Evolutionary conservation across 176 grass and related monocot genomes (phyloP).

Genomic region (Stipa capillata): DNA sequence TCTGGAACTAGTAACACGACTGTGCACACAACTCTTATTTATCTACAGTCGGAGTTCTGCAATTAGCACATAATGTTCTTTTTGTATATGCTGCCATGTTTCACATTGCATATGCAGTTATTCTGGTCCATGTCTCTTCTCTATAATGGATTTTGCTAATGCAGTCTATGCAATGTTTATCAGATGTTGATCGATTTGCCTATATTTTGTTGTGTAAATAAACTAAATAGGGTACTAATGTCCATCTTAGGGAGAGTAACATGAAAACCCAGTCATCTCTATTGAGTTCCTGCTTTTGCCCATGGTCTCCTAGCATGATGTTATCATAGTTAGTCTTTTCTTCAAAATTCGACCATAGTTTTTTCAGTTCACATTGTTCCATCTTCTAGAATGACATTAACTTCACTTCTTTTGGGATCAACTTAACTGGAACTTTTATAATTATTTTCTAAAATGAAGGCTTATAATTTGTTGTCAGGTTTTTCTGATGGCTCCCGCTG

Average conservation of each 20-base stretch:
- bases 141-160: background rate
- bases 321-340: background rate
- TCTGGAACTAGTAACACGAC: too few relatives aligned
- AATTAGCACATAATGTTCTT: too few relatives aligned
- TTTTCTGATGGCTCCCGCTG: conserved; percentile 49
- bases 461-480: conserved; percentile 20
- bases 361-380: background rate
- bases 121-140: background rate
- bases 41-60: too few relatives aligned
- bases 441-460: background rate
- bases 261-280: too few relatives aligned
- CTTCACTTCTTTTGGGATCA: background rate
- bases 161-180: background rate
- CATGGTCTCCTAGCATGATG: background rate
- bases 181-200: too few relatives aligned
- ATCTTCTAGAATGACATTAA: background rate
- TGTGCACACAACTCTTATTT: too few relatives aligned
- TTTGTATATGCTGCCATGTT: too few relatives aligned
- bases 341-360: background rate
- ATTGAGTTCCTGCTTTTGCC: background rate
- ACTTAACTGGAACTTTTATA: background rate
- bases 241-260: background rate
- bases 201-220: background rate
- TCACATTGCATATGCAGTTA: too few relatives aligned
- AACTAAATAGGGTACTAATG: background rate